phyloP scores from a whole-genome alignment of 1,284 basidiomycete species.

The Heterobasidion occidentale region DNA sequence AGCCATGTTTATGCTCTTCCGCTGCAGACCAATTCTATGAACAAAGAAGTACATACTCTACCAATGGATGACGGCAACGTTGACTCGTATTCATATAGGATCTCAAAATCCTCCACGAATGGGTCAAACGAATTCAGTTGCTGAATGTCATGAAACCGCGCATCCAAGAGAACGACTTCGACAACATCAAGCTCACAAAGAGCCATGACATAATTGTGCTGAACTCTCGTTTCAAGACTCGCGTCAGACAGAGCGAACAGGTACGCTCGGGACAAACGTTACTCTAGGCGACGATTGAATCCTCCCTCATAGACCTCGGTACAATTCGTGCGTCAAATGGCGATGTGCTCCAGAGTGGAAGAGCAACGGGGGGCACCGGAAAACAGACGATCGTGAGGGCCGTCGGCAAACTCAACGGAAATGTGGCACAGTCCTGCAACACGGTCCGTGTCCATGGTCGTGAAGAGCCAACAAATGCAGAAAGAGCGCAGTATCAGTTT shows the following conservation, averaged over 20 bases:
- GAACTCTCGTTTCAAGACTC: slow-evolving; percentile 28
- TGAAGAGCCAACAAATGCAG: slow-evolving; percentile 25
- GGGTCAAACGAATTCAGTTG: not conserved
- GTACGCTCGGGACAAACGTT: slow-evolving; percentile 12
- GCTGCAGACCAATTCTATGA: not conserved
- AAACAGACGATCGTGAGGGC: not conserved
- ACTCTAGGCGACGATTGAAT: too few relatives aligned
- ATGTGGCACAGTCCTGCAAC: slow-evolving; percentile 7
- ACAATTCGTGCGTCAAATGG: not conserved
- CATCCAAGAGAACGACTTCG: not conserved
- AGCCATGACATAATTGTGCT: slow-evolving; percentile 17
- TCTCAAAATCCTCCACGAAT: not conserved
- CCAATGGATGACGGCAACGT: not conserved
- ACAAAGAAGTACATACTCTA: not conserved
- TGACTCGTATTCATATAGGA: not conserved
- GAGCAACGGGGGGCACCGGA: not conserved
- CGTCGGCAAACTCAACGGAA: slow-evolving; percentile 12
- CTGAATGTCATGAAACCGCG: not conserved
- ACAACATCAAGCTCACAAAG: slow-evolving; percentile 10
- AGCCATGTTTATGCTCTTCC: not conserved
- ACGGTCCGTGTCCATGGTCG: slow-evolving; percentile 27
- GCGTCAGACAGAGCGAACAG: slow-evolving; percentile 23
- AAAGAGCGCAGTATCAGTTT: slow-evolving; percentile 28
- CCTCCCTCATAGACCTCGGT: not conserved
- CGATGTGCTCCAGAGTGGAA: not conserved